Percentiles rank a stretch among this genome's conserved stretches.
Conservation (phyloP, 2,329 filamentous ascomycete genomes). For the Lachnellula hyalina region DNA sequence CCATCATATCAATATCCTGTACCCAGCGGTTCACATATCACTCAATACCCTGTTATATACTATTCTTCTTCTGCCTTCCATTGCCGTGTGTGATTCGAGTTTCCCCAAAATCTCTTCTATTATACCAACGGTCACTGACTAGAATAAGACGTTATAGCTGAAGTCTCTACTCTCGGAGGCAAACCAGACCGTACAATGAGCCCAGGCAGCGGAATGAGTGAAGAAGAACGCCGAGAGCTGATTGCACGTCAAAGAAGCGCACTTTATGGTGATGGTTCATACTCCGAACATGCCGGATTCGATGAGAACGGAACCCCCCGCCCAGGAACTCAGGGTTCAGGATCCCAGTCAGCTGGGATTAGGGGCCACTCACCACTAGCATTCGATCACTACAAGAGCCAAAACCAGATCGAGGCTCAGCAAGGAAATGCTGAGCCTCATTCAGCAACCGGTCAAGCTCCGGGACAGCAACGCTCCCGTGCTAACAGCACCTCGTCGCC, state of each 20-base stretch:
- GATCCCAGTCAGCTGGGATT: slow-evolving; percentile 54
- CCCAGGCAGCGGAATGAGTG: slow-evolving; percentile 75
- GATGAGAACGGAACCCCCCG: slow-evolving; percentile 63
- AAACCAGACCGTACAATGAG: slow-evolving; percentile 86
- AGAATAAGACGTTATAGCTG: slow-evolving; percentile 55
- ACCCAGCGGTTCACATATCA: slow-evolving; percentile 30
- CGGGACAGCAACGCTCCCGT: slow-evolving; percentile 48
- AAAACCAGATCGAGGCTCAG: slow-evolving; percentile 25
- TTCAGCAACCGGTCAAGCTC: slow-evolving; percentile 36
- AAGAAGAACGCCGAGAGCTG: slow-evolving; percentile 92
- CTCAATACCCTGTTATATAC: slow-evolving; percentile 33
- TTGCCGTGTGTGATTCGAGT: slow-evolving; percentile 34
- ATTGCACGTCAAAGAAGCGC: slow-evolving; percentile 94
- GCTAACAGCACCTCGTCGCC: slow-evolving; percentile 84
- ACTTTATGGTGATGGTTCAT: slow-evolving; percentile 74
- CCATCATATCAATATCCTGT: slow-evolving; percentile 23
- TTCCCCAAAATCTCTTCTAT: slow-evolving; percentile 11
- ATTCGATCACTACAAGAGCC: slow-evolving; percentile 61
- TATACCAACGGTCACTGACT: slow-evolving; percentile 32
- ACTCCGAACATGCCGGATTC: slow-evolving; percentile 62
- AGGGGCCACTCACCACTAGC: slow-evolving; percentile 76
- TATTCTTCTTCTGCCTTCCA: slow-evolving; percentile 30
- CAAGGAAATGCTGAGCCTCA: slow-evolving; percentile 43
- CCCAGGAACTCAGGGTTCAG: slow-evolving; percentile 59
- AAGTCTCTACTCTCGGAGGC: slow-evolving; percentile 57